Conservation (phyloP, 257 asterid genomes). For the Marsdenia floribunda region DNA sequence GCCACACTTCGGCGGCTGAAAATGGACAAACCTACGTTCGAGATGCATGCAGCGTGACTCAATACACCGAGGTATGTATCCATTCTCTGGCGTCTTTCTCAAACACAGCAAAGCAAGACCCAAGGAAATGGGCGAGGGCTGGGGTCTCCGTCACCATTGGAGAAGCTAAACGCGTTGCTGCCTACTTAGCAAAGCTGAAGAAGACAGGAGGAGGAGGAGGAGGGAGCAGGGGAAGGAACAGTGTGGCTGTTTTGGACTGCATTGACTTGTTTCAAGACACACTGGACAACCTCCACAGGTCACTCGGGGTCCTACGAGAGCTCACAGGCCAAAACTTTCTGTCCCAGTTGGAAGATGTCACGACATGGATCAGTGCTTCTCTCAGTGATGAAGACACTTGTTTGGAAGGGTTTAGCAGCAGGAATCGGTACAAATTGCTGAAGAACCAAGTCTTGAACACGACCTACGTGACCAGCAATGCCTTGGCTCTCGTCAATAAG, state of each 20-base stretch:
- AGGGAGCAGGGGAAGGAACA: conserved; percentile 29
- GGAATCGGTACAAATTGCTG: conserved; percentile 22
- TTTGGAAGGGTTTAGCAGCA: conserved; percentile 39
- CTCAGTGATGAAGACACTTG: conserved; percentile 70
- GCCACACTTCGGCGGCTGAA: neutral
- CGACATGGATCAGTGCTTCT: conserved; percentile 73
- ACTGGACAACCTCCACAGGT: conserved; percentile 52
- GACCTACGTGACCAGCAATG: conserved; percentile 58
- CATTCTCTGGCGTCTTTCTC: conserved; percentile 50
- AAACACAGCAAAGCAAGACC: conserved; percentile 36
- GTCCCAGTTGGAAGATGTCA: conserved; percentile 52
- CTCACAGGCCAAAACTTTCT: conserved; percentile 30
- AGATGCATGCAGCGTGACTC: conserved; percentile 65
- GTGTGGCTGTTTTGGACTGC: conserved; percentile 44
- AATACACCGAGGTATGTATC: conserved; percentile 44
- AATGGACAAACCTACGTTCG: conserved; percentile 26
- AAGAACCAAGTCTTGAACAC: conserved; percentile 32
- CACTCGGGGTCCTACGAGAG: conserved; percentile 44
- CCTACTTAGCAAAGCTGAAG: conserved; percentile 21
- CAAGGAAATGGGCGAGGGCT: conserved; percentile 62
- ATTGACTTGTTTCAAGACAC: conserved; percentile 47
- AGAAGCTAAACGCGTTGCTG: conserved; percentile 39
- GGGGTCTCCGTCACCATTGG: conserved; percentile 63
- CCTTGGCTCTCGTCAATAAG: conserved; percentile 59
- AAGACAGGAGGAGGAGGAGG: conserved; percentile 10